These are phyloP conservation scores for Chlorella sorokiniana DNA, from an alignment of 139 green algal species.

Conservation along the genomic window DNA sequence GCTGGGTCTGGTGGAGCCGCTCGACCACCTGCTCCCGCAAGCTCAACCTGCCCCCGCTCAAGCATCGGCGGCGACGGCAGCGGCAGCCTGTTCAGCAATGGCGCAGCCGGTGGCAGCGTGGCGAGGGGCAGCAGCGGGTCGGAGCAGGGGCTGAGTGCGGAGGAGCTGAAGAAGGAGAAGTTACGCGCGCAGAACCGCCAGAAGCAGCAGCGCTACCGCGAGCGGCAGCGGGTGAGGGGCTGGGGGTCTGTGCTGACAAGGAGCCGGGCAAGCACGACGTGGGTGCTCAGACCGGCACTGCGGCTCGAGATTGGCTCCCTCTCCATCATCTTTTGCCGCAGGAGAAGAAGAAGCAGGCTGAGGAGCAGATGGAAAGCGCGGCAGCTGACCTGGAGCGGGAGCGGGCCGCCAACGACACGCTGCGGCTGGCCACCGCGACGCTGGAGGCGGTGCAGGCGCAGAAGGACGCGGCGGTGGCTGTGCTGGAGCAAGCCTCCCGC, in stretches of 20 bases:
- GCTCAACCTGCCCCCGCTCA: not conserved
- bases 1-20: not conserved
- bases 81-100: not conserved
- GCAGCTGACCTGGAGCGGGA: not conserved
- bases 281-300: no score
- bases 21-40: no score
- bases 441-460: not conserved
- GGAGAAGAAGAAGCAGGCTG: not conserved
- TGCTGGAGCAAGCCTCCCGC: not conserved
- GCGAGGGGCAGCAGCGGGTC: no score
- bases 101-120: no score
- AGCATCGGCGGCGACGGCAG: not conserved
- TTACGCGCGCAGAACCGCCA: not conserved
- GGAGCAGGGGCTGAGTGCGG: not conserved
- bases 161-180: not conserved
- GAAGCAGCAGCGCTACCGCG: not conserved
- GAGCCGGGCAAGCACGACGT: no score
- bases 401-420: not conserved
- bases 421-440: not conserved
- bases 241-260: not conserved
- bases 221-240: not conserved
- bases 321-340: not conserved
- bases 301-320: no score
- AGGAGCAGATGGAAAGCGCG: not conserved
- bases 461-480: not conserved